Evolutionary conservation across 805 yeast species (phyloP).

Genomic region (Blastobotrys robertii): DNA sequence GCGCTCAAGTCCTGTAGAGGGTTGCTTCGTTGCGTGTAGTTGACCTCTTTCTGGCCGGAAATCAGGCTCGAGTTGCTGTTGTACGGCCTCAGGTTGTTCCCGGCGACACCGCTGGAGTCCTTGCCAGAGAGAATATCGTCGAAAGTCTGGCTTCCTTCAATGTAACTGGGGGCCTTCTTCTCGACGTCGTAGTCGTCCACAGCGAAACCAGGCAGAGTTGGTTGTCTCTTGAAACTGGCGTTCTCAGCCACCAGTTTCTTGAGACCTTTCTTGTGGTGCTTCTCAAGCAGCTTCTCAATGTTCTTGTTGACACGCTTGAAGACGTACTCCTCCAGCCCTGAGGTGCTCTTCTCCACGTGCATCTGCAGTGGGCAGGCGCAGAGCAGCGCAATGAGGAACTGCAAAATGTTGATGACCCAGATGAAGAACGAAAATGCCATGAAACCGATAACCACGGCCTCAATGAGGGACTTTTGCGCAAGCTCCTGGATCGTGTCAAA

Average conservation of each 20-base stretch:
- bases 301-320: constrained; percentile 48
- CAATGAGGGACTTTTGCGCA: constrained; percentile 50
- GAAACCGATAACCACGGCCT: constrained; percentile 63
- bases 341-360: constrained; percentile 31
- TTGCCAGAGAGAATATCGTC: neutral
- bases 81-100: no score
- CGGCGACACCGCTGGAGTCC: neutral
- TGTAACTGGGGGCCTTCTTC: neutral
- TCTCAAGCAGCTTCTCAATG: constrained; percentile 42
- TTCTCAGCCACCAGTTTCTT: constrained; percentile 20
- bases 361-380: constrained; percentile 43
- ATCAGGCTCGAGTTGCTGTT: no score
- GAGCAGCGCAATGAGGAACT: constrained; percentile 45
- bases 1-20: no score
- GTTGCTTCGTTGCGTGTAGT: no score
- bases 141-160: neutral
- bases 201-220: constrained; percentile 21
- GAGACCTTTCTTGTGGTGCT: constrained; percentile 28
- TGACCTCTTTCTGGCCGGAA: no score
- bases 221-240: constrained; percentile 17
- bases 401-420: constrained; percentile 59
- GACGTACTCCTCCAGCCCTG: constrained; percentile 49
- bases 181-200: neutral
- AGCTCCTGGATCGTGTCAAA: constrained; percentile 37
- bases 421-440: constrained; percentile 68